Base-by-base conservation (phyloP, 805 yeast species). In the Saturnispora kantuleensis region DNA sequence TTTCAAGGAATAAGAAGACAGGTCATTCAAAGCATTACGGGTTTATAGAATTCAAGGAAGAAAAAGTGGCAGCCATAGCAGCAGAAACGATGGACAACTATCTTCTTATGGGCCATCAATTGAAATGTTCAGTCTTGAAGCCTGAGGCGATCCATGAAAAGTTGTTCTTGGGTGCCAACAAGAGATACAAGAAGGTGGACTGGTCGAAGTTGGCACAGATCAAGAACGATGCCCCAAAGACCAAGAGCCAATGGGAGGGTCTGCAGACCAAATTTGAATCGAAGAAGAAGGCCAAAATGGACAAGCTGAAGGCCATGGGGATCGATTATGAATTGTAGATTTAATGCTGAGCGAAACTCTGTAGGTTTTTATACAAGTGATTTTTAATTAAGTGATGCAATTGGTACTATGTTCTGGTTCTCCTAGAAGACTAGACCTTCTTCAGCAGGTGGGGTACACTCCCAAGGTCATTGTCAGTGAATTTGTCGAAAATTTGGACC, bases 51-150 rank as follows among this genome's bases (percentile, higher is more conserved):
- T 93, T 90, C 58, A 75, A 73, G 35, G 71, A 77, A 44, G 59
- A 62, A 33, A 85, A 80, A 39, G 94, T 84, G 45, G 97, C 97
- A 38, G 74, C 78, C 53, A 71, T 88, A 49, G 98, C 96, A 3
- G 84, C 84, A 49, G 97, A 93, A 52, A 81, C 97, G 38, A 93
- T 93, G 98, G 81, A 93, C 65, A 93, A 93, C 66, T 93, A 93
- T 57, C 72, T 93, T 50, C 60, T 93, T 38, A 80, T 85, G 67
- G 94, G 94, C 6, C 97, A 90, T 63, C 74, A 89, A 50, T 68
- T 93, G 54, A 81, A 84, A 64, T 71, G 71, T 49, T 64, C 69
- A 18, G 58, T 75, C 13, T 56, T 76, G 39, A 89, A 84, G 32
- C 68, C 74, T 47, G 76, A 74, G 47, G 62, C 74, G 39, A 71